Percentiles rank a stretch among this genome's conserved stretches.
Conservation (phyloP, 805 yeast genomes). For the Kodamaea leandrae region DNA sequence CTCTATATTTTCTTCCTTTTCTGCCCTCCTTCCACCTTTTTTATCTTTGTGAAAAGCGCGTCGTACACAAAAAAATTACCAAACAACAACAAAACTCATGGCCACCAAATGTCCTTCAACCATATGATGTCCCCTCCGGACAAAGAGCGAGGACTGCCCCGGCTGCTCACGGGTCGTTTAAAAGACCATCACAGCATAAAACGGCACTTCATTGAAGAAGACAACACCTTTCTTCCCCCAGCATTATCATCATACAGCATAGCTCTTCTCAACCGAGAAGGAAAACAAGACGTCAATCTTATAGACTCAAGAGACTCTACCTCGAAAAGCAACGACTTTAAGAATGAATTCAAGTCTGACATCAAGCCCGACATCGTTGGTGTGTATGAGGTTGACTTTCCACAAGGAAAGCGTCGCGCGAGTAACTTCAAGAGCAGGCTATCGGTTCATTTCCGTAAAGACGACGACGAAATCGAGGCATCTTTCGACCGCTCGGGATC, state of each 20-base stretch:
- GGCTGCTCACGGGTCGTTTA: no score
- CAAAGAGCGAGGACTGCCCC: slow-evolving; percentile 1
- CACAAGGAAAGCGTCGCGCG: slow-evolving; percentile 17
- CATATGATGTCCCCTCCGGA: slow-evolving; percentile 9
- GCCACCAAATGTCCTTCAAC: slow-evolving; percentile 8
- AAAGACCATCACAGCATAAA: slow-evolving; percentile 9
- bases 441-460: slow-evolving; percentile 32
- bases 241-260: slow-evolving; percentile 57
- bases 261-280: slow-evolving; percentile 43
- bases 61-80: slow-evolving; percentile 2
- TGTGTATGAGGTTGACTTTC: slow-evolving; percentile 32
- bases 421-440: slow-evolving; percentile 27
- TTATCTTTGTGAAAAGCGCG: not conserved
- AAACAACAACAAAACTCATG: slow-evolving; percentile 1
- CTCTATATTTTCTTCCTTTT: not conserved
- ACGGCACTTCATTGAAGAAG: slow-evolving; percentile 35
- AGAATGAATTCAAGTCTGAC: slow-evolving; percentile 4
- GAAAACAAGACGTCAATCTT: slow-evolving; percentile 10
- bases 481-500: not conserved
- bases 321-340: slow-evolving; percentile 4
- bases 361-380: slow-evolving; percentile 31
- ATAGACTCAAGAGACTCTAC: no score
- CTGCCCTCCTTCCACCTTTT: slow-evolving; percentile 3
- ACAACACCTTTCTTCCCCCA: slow-evolving; percentile 56
- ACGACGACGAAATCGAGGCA: slow-evolving; percentile 2